phyloP scores from a whole-genome alignment of 805 yeast genomes.

The Wickerhamomyces kurtzmanii region DNA sequence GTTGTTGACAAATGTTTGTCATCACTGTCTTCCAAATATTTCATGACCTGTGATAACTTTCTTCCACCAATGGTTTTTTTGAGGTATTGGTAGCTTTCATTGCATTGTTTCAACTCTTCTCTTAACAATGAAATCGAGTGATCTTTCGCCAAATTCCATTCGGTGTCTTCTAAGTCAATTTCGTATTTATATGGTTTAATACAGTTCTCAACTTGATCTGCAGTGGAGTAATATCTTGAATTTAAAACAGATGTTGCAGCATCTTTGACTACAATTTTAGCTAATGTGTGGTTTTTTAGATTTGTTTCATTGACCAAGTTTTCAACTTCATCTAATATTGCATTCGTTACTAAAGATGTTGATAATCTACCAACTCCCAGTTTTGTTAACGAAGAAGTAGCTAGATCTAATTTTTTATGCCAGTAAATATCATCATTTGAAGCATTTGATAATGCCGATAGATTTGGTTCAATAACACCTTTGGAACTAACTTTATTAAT shows the following conservation, averaged over 20 bases:
- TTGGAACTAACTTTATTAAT: conserved; percentile 16
- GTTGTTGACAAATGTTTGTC: conserved; percentile 24
- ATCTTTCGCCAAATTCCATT: conserved; percentile 78
- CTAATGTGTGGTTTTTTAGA: conserved; percentile 78
- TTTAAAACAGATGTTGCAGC: conserved; percentile 78
- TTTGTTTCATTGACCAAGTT: conserved; percentile 67
- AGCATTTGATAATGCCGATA: conserved; percentile 46
- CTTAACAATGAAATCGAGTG: conserved; percentile 64
- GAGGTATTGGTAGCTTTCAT: conserved; percentile 45
- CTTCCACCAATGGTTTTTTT: conserved; percentile 73
- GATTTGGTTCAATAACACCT: conserved; percentile 32
- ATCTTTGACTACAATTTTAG: conserved; percentile 69
- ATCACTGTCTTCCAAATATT: conserved; percentile 40
- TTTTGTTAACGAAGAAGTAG: conserved; percentile 80
- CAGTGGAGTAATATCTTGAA: conserved; percentile 77
- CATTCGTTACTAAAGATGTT: conserved; percentile 72
- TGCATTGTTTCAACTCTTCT: conserved; percentile 83
- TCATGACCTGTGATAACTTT: conserved; percentile 74
- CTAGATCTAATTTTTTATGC: conserved; percentile 78
- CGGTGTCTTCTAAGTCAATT: conserved; percentile 91
- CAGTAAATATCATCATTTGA: conserved; percentile 69
- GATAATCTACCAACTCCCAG: conserved; percentile 90
- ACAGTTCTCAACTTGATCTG: conserved; percentile 98
- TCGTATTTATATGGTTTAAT: conserved; percentile 97
- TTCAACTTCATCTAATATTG: conserved; percentile 68